Evolutionary conservation across 805 yeast genomes (phyloP).

Genomic region (Yamadazyma phyllophila): DNA sequence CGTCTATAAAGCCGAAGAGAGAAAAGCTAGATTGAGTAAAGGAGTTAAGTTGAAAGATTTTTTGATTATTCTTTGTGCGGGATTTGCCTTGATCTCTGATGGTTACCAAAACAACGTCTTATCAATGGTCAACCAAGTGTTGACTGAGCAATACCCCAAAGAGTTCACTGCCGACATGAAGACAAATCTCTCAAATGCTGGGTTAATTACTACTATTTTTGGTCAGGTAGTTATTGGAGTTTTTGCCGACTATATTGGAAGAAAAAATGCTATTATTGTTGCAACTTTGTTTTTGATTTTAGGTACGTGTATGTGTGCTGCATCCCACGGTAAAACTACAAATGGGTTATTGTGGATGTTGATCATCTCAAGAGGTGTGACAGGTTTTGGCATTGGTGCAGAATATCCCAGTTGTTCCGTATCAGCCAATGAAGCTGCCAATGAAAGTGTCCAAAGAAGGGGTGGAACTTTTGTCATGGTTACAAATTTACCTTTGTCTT

Average conservation of each 20-base stretch:
- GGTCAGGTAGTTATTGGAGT: conserved; percentile 69
- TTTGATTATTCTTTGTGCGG: conserved; percentile 58
- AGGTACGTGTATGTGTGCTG: conserved; percentile 67
- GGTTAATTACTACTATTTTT: conserved; percentile 65
- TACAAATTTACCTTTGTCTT: conserved; percentile 68
- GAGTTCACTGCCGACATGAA: conserved; percentile 46
- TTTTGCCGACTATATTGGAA: conserved; percentile 61
- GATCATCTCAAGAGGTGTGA: conserved; percentile 67
- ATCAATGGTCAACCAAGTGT: conserved; percentile 65
- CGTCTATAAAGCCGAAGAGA: conserved; percentile 31
- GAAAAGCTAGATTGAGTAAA: conserved; percentile 26
- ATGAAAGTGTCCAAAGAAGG: conserved; percentile 60
- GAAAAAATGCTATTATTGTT: conserved; percentile 67
- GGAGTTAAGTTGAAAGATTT: conserved; percentile 28
- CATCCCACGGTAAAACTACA: conserved; percentile 57
- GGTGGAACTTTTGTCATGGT: conserved; percentile 66
- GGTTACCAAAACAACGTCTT: conserved; percentile 75
- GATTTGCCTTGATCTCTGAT: conserved; percentile 73
- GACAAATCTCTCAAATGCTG: conserved; percentile 67
- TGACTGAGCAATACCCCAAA: conserved; percentile 46
- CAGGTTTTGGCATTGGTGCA: conserved; percentile 79
- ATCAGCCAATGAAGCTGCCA: conserved; percentile 70
- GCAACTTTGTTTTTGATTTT: conserved; percentile 61
- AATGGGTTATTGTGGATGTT: conserved; percentile 79
- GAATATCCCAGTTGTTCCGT: conserved; percentile 72